Evolutionary conservation across 176 grass and related monocot genomes (phyloP).

Genomic region (Carex littledalei): DNA sequence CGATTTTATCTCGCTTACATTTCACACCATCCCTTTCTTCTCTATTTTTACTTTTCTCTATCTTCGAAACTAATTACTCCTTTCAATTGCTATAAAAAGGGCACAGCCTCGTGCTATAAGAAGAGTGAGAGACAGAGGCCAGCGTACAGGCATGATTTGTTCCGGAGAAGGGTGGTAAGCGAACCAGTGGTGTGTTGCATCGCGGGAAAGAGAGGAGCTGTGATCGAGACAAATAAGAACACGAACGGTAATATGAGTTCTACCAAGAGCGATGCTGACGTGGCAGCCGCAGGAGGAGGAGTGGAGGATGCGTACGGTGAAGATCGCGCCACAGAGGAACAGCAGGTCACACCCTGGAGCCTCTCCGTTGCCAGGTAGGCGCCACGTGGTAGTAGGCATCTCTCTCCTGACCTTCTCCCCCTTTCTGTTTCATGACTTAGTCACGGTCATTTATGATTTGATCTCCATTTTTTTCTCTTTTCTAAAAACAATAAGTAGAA

Average conservation of each 20-base stretch:
- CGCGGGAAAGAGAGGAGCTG: slow-evolving; percentile 32
- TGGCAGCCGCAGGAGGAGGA: slow-evolving; percentile 25
- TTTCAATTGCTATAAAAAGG: slow-evolving; percentile 17
- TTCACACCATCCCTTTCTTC: not conserved
- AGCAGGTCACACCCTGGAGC: slow-evolving; percentile 73
- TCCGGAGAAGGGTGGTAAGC: slow-evolving; percentile 33
- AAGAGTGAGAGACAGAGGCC: slow-evolving; percentile 20
- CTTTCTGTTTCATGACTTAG: not conserved
- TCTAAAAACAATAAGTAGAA: too few species aligned
- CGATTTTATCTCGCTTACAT: slow-evolving; percentile 7
- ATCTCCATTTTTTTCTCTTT: not conserved
- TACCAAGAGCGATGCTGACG: slow-evolving; percentile 2
- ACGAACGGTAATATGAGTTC: slow-evolving; percentile 15
- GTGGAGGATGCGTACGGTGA: slow-evolving; percentile 47
- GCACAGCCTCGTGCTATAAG: slow-evolving; percentile 21
- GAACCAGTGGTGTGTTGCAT: slow-evolving; percentile 22
- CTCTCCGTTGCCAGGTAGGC: slow-evolving; percentile 87
- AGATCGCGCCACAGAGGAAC: slow-evolving; percentile 60
- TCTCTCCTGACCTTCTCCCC: not conserved
- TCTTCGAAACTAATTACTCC: not conserved
- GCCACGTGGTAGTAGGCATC: not conserved
- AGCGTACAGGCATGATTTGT: slow-evolving; percentile 24
- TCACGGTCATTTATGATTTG: not conserved
- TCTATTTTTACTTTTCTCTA: slow-evolving; percentile 6
- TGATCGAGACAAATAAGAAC: slow-evolving; percentile 19